Base-by-base conservation (phyloP, 2,329 filamentous ascomycete species). In the Aspergillus sp. region DNA sequence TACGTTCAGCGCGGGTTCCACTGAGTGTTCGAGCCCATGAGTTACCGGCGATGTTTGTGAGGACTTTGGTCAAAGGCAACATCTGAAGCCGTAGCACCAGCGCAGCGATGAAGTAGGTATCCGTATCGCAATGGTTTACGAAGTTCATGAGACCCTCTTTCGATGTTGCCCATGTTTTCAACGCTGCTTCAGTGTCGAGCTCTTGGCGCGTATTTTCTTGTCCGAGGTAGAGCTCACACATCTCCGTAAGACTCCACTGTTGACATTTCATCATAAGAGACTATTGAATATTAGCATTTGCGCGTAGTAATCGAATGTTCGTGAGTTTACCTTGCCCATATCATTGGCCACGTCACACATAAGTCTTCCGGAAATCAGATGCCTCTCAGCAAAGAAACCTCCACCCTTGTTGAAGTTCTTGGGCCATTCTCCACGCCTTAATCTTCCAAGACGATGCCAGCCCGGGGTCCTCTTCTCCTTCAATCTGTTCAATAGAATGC, bases 261-360 rank as follows among this genome's bases (percentile, higher is more conserved):
- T 96, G 91, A 66, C 93, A 98, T 70, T 95, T 95, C 57, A 81
- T 84, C 91, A 97, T 97, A 52, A 90, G 81, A 8, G 91, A 96
- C 73, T 74, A 55, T 36, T 35, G 5, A 35, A 5, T 36, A 50
- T 68, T 42, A 70, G 61, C 40, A 43, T 33, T 19, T 19, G 19
- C 19, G 19, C 19, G 19, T 19, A 19, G 19, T 19, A 19, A 31
- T 12, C 8, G 9, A 12, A 37, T 9, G 9, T n/a, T n/a, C 33
- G 26, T 35, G 12, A 29, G 33, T 57, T 51, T 58, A 73, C 71
- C 63, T 96, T 97, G 66, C 93, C 93, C 60, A 94, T 88, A 56
- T 98, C 93, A 64, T 98, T 98, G 45, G 86, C 90, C 47, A 97
- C 75, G 70, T 98, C 93, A 64, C 93, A 97, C 44, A 97, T 79